These are phyloP conservation scores for Gyromitra esculenta DNA, from an alignment of 2,329 filamentous ascomycete genomes.

Conservation along the genomic window DNA sequence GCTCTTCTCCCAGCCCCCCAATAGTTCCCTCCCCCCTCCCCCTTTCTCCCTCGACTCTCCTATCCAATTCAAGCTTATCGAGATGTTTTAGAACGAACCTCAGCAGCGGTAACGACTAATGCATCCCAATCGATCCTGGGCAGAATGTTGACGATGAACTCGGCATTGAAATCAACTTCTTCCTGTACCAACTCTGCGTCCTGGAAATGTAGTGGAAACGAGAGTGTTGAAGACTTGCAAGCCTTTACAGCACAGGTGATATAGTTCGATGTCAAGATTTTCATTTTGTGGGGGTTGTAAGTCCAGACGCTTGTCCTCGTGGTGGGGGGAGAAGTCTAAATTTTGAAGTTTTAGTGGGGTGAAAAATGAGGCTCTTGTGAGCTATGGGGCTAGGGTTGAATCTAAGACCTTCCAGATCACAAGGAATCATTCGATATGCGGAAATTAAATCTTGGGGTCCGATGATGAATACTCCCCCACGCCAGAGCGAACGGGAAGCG, in stretches of 20 bases:
- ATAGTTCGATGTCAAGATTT: slow-evolving; percentile 95
- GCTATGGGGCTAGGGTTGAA: slow-evolving; percentile 21
- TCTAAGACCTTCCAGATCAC: slow-evolving; percentile 6
- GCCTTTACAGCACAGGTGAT: slow-evolving; percentile 94
- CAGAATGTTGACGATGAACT: slow-evolving; percentile 84
- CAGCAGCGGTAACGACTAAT: slow-evolving; percentile 76
- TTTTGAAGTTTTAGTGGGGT: slow-evolving; percentile 37
- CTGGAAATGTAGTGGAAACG: slow-evolving; percentile 90
- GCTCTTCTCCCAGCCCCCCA: neutral
- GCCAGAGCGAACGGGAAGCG: neutral
- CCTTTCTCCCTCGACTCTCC: neutral
- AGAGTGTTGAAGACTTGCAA: slow-evolving; percentile 81
- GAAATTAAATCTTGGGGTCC: slow-evolving; percentile 6
- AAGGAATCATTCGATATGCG: slow-evolving; percentile 2
- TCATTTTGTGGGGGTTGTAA: slow-evolving; percentile 70
- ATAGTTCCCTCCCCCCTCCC: neutral
- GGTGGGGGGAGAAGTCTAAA: slow-evolving; percentile 18
- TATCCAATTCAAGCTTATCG: neutral
- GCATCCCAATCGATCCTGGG: slow-evolving; percentile 89
- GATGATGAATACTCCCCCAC: neutral
- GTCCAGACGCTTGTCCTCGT: neutral
- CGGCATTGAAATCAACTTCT: slow-evolving; percentile 80
- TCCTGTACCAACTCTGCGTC: slow-evolving; percentile 89
- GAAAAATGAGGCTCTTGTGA: slow-evolving; percentile 32
- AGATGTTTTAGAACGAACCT: slow-evolving; percentile 67